Evolutionary conservation across 768 basidiomycete genomes (phyloP).

Genomic region (Auriscalpium microsporum): DNA sequence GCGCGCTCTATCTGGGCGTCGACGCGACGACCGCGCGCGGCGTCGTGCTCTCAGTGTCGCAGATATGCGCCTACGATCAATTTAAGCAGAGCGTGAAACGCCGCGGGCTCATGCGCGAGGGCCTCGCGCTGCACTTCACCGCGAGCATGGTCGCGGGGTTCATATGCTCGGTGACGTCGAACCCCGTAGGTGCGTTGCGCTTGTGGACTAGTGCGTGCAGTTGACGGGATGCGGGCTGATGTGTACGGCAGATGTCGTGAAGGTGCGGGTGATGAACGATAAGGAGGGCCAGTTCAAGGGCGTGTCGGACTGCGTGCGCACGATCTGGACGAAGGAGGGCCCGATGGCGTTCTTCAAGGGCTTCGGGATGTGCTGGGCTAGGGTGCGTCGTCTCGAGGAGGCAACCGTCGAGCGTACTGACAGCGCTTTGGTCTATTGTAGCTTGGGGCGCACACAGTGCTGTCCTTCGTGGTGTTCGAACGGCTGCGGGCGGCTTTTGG

Average conservation of each 20-base stretch:
- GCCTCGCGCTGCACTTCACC: constrained; percentile 24
- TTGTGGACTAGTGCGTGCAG: not conserved
- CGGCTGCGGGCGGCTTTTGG: constrained; percentile 23
- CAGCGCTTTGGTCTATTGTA: constrained; percentile 2
- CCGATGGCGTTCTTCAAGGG: constrained; percentile 29
- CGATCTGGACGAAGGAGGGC: constrained; percentile 24
- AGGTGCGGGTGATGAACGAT: constrained; percentile 32
- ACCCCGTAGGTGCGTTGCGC: constrained; percentile 24
- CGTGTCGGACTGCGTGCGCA: constrained; percentile 23
- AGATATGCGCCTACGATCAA: constrained; percentile 31
- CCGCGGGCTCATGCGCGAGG: constrained; percentile 25
- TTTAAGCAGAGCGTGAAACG: constrained; percentile 26
- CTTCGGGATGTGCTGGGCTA: constrained; percentile 33
- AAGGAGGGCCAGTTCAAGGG: constrained; percentile 22
- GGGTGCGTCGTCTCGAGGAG: constrained; percentile 18
- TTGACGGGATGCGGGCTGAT: not conserved
- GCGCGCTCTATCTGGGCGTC: constrained; percentile 25
- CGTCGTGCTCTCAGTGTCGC: constrained; percentile 25
- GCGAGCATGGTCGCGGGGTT: constrained; percentile 29
- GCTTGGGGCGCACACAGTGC: constrained; percentile 29
- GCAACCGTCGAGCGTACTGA: not conserved
- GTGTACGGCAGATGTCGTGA: constrained; percentile 24
- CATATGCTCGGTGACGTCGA: constrained; percentile 29
- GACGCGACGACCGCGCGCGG: constrained; percentile 27
- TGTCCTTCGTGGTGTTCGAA: constrained; percentile 29